Conservation (phyloP, 805 yeast genomes). For the Cyberlindnera veronae region DNA sequence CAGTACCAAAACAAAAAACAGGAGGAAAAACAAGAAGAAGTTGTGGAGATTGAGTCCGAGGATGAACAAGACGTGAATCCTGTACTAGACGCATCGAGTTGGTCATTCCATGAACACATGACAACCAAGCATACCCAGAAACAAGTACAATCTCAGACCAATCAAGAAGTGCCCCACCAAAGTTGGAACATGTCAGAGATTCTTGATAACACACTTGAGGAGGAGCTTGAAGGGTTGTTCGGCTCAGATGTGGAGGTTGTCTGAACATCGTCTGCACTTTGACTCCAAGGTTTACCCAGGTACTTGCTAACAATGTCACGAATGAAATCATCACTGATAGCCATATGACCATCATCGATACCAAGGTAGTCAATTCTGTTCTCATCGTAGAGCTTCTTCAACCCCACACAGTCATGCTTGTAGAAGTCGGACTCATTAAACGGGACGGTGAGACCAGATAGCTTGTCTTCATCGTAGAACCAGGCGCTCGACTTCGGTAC, state of each 20-base stretch:
- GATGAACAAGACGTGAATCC: too few relatives aligned
- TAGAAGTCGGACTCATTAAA: constrained; percentile 50
- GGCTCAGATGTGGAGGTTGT: constrained; percentile 26
- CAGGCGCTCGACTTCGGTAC: constrained; percentile 72
- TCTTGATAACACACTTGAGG: constrained; percentile 12
- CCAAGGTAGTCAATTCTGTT: constrained; percentile 44
- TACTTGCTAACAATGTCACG: constrained; percentile 40
- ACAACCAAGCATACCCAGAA: too few relatives aligned
- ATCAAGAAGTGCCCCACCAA: background rate
- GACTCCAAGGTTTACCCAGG: constrained; percentile 31
- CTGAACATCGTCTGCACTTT: constrained; percentile 8
- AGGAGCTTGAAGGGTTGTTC: constrained; percentile 15
- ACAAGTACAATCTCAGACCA: too few relatives aligned
- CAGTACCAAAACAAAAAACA: constrained; percentile 12
- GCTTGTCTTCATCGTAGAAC: constrained; percentile 46
- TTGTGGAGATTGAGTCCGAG: background rate
- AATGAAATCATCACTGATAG: constrained; percentile 51
- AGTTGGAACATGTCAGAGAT: constrained; percentile 2
- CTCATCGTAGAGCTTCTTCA: constrained; percentile 42
- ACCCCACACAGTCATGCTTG: constrained; percentile 56
- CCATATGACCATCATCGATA: constrained; percentile 64
- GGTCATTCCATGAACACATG: too few relatives aligned
- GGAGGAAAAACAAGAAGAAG: constrained; percentile 1
- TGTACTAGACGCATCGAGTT: too few relatives aligned
- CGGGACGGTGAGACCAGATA: constrained; percentile 39